Percentiles rank a stretch among this genome's conserved stretches.
Conservation (phyloP, 768 basidiomycete species). For the Russula emetica region DNA sequence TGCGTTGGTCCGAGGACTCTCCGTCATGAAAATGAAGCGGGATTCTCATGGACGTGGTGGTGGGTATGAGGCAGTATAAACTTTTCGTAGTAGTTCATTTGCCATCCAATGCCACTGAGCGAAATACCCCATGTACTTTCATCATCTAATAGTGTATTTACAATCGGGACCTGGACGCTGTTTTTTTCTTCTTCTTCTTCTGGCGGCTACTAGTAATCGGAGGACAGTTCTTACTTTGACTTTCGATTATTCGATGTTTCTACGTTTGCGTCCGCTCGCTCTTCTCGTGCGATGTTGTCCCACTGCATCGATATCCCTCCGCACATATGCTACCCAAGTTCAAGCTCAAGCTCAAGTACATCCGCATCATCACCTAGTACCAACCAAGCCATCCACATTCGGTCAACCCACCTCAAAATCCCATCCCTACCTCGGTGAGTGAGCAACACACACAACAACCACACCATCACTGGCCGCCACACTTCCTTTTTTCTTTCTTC, state of each 20-base stretch:
- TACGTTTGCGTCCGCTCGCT: background rate
- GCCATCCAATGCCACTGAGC: too few relatives aligned
- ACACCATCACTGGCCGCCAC: background rate
- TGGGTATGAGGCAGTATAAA: background rate
- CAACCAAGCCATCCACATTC: constrained; percentile 38
- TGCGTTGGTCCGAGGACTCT: background rate
- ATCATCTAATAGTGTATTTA: background rate
- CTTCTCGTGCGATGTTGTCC: background rate
- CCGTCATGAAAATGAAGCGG: constrained; percentile 4
- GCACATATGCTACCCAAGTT: constrained; percentile 9
- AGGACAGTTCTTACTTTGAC: too few relatives aligned
- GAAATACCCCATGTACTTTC: background rate
- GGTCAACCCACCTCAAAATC: constrained; percentile 43
- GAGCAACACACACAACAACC: background rate
- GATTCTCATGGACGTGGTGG: background rate
- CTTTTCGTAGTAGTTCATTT: too few relatives aligned
- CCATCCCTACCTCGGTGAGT: constrained; percentile 42
- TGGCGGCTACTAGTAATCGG: background rate
- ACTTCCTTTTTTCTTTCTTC: background rate
- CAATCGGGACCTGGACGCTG: background rate
- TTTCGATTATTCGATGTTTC: background rate
- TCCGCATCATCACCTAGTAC: background rate
- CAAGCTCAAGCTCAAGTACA: constrained; percentile 8
- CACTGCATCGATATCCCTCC: background rate
- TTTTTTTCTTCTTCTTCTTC: background rate